Base-by-base conservation (phyloP, 1,284 basidiomycete species). In the Trametes hirsuta region DNA sequence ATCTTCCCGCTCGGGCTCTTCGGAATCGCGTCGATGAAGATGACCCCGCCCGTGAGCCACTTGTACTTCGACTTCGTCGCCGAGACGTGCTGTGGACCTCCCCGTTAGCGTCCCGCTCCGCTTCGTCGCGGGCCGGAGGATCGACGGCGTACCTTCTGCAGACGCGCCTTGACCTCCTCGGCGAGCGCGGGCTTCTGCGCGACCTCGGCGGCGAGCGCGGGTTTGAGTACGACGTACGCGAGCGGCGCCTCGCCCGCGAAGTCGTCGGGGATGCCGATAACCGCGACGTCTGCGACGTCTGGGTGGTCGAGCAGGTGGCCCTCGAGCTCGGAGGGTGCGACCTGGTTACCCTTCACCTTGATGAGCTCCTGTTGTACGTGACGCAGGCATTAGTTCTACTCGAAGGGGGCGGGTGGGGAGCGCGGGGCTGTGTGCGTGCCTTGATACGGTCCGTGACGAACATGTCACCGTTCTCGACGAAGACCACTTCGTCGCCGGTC, bases 391-490 rank as follows among this genome's bases (percentile, higher is more conserved):
- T 35, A 62, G 30, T 47, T 5, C 35, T 39, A 15, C 5, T 6
- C 14, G 6, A 11, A 0, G 18, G 36, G 24, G 18, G 30, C 10
- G 34, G 53, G 21, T 6, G 44, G 12, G 65, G 62, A 40, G 9
- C 11, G 2, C 21, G 40, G 10, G 8, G 21, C 30, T 41, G 55
- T 15, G 25, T 48, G 12, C 65, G 9, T 41, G 83, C 85, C 77
- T 91, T 91, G 56, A 91, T 74, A 36, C 90, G 81, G 71, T 91
- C 89, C 9, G 88, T 75, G 47, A 91, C 78, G 69, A 83, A 86
- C 4, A 91, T 62, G 59, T 90, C 85, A 8, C 81, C 80, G 58
- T 85, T 79, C 65, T 78, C 72, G 47, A 80, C 76, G 54, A 90
- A 79, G 59, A 77, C 74, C 4, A 84, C 88, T 68, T 87, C 84